These are phyloP conservation scores for Pythium sukuiense DNA, from an alignment of 352 stramenopile genomes.

Conservation along the genomic window DNA sequence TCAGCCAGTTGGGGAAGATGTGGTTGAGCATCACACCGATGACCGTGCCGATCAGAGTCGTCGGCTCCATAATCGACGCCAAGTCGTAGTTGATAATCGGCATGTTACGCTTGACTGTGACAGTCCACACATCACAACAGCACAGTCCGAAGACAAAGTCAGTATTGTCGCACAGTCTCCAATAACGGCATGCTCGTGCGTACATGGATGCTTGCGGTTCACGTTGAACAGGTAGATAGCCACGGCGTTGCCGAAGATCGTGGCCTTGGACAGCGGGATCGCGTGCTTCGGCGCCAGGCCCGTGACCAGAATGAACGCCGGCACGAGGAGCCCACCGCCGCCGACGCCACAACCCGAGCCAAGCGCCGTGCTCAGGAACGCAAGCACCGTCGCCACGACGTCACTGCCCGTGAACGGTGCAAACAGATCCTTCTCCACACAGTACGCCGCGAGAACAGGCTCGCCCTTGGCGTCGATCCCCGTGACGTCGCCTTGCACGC, in stretches of 20 bases:
- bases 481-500: constrained; percentile 26
- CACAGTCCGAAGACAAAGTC: background rate
- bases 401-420: constrained; percentile 71
- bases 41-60: constrained; percentile 78
- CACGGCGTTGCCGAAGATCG: constrained; percentile 95
- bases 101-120: constrained; percentile 72
- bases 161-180: background rate
- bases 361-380: constrained; percentile 87
- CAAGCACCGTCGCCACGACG: constrained; percentile 59
- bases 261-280: constrained; percentile 97
- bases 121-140: background rate
- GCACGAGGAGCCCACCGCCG: constrained; percentile 95
- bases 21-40: constrained; percentile 86
- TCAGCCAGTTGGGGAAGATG: constrained; percentile 82
- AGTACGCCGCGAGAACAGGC: constrained; percentile 47
- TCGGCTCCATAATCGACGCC: constrained; percentile 97
- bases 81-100: constrained; percentile 98
- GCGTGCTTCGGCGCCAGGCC: constrained; percentile 92
- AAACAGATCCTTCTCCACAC: constrained; percentile 84
- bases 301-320: constrained; percentile 96
- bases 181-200: constrained; percentile 13
- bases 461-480: constrained; percentile 33
- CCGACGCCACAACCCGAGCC: constrained; percentile 91
- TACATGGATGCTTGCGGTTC: constrained; percentile 90
- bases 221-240: constrained; percentile 95